Base-by-base conservation (phyloP, 2,329 filamentous ascomycete species). In the Arthrocladium fulminans region DNA sequence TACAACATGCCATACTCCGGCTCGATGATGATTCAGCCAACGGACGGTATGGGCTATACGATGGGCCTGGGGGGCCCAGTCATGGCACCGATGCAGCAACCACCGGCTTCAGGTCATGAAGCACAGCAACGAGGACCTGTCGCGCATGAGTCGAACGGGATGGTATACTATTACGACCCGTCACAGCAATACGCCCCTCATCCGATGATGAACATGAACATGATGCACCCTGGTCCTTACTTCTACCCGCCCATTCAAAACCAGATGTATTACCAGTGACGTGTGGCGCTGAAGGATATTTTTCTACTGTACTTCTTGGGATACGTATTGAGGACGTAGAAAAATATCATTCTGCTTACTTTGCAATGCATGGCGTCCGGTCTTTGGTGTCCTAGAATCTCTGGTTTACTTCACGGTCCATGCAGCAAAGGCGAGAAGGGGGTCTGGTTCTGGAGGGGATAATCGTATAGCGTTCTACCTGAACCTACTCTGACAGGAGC, bases 141-240 rank as follows among this genome's bases (percentile, higher is more conserved):
- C 17, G 87, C 88, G 0, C 89, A 96, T 65, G 90, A 97, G 69
- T 82, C 83, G 54, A 94, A 95, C 58, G 92, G 92, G 53, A 97
- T 94, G 77, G 88, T 95, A 1, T 97, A 94, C 66, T 98, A 95
- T 64, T 89, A 88, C 60, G 86, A 94, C 61, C 76, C 86, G 6
- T 76, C 81, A n/a, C 83, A 88, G 61, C 70, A 89, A 41, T 34
- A 45, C n/a, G 23, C 8, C 8, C 71, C 79, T 17, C 59, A 63
- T 24, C 32, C 47, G 25, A 81, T 81, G 37, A 87, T 89, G 77
- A 82, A 81, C 53, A 83, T 84, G 8, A 88, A 92, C 81, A 84
- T 88, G 71, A 84, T 85, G 2, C 74, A 73, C 24, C 75, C 77
- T 2, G 71, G 75, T 47, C 66, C 70, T 7, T 75, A 72, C 53